phyloP scores from a whole-genome alignment of 306 rosid species.

The Dalbergia oliveri region DNA sequence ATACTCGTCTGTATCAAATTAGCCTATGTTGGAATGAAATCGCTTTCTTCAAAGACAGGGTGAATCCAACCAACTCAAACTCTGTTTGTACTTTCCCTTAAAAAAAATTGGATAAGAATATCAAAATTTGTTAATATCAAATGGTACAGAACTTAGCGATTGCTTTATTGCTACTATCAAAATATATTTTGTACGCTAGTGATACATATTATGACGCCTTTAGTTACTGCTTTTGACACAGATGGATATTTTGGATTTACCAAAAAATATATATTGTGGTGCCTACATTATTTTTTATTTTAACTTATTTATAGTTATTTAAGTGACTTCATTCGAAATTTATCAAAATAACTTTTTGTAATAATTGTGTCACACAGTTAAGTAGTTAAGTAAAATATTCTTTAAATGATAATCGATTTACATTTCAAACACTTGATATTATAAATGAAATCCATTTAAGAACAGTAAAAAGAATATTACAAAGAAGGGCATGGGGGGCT shows the following conservation, averaged over 20 bases:
- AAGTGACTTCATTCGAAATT: background rate
- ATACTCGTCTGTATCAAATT: slow-evolving; percentile 23
- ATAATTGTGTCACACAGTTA: too few relatives aligned
- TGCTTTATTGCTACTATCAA: slow-evolving; percentile 15
- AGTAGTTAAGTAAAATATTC: too few relatives aligned
- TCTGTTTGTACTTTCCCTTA: background rate
- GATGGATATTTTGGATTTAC: too few relatives aligned
- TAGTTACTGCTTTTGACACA: too few relatives aligned
- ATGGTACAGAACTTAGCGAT: background rate
- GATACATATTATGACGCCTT: background rate
- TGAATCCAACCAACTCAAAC: background rate
- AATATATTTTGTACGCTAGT: background rate
- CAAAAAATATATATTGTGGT: too few relatives aligned
- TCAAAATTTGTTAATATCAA: slow-evolving; percentile 12
- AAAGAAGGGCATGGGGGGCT: too few relatives aligned
- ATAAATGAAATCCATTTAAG: background rate
- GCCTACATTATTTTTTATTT: background rate
- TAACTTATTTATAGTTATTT: background rate
- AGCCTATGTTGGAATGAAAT: slow-evolving; percentile 28
- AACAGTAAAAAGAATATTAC: too few relatives aligned
- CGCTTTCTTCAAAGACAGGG: slow-evolving; percentile 1
- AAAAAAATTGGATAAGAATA: slow-evolving; percentile 8
- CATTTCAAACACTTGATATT: too few relatives aligned
- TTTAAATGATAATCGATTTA: too few relatives aligned
- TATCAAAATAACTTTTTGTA: background rate